Percentiles rank a stretch among this genome's conserved stretches.
phyloP scores from a whole-genome alignment of 176 grass and related monocot genomes.

The Elaeis guineensis region DNA sequence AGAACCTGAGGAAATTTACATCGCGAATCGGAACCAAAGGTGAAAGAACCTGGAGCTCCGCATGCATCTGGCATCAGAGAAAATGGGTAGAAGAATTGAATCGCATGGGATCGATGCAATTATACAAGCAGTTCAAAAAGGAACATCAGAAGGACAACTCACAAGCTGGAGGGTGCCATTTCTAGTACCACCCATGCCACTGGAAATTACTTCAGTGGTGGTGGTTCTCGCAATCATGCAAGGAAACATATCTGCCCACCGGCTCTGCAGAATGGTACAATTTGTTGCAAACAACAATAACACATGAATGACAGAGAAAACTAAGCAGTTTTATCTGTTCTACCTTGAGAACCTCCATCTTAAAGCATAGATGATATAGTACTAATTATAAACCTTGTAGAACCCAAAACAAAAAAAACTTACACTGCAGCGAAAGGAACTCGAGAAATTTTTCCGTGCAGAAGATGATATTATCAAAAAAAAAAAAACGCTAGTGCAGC shows the following conservation, averaged over 20 bases:
- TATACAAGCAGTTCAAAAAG: not conserved
- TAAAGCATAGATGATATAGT: too few relatives aligned
- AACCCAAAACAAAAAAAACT: too few relatives aligned
- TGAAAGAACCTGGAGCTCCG: constrained; percentile 79
- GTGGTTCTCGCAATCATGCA: constrained; percentile 64
- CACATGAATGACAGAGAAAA: too few relatives aligned
- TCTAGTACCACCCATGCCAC: constrained; percentile 53
- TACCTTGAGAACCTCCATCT: too few relatives aligned
- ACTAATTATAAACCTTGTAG: too few relatives aligned
- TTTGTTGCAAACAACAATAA: too few relatives aligned
- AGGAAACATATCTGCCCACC: constrained; percentile 70
- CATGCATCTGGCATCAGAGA: constrained; percentile 45
- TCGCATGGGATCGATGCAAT: too few relatives aligned
- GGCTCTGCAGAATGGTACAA: constrained; percentile 14
- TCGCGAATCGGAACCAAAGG: constrained; percentile 72
- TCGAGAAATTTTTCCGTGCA: too few relatives aligned
- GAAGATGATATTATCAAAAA: too few relatives aligned
- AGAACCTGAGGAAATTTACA: constrained; percentile 70
- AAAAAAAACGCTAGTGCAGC: too few relatives aligned
- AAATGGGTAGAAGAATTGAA: not conserved
- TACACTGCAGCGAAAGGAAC: too few relatives aligned
- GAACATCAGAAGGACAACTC: constrained; percentile 23
- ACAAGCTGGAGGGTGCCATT: constrained; percentile 88
- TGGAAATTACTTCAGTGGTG: constrained; percentile 48
- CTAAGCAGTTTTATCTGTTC: too few relatives aligned